These are phyloP conservation scores for Salvia miltiorrhiza DNA, from an alignment of 257 asterid genomes.

Conservation along the genomic window DNA sequence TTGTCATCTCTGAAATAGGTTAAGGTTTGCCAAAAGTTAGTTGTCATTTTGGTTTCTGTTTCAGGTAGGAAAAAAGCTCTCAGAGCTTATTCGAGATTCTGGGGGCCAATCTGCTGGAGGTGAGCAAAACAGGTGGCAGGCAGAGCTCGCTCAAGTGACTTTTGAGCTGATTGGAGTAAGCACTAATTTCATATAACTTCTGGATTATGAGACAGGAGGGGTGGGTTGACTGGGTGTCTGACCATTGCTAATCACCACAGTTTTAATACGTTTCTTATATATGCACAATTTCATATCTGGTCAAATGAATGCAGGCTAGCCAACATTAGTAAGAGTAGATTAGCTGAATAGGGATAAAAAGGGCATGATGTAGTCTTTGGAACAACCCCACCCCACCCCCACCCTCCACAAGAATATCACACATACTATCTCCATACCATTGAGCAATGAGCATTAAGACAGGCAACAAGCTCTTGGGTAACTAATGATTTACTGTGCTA, in stretches of 20 bases:
- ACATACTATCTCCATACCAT: not conserved
- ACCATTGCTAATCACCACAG: not conserved
- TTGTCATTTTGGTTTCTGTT: conserved; percentile 22
- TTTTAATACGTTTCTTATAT: not conserved
- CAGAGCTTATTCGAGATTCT: conserved; percentile 95
- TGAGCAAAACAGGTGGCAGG: conserved; percentile 93
- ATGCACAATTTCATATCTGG: conserved; percentile 6
- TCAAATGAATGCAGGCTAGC: not conserved
- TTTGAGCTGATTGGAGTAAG: conserved; percentile 95
- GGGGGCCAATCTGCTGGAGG: conserved; percentile 80
- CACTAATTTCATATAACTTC: not conserved
- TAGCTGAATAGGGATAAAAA: conserved; percentile 1
- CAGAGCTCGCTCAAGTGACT: conserved; percentile 90
- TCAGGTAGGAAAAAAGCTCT: conserved; percentile 83
- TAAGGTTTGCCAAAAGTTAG: not conserved
- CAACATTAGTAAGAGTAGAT: not conserved
- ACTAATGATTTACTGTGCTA: not conserved
- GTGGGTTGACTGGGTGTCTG: not conserved
- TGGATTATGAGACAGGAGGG: not conserved
- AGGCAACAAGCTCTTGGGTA: not conserved
- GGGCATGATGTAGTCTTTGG: not conserved
- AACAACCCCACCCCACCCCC: no score
- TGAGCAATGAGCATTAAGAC: not conserved
- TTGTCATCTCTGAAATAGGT: not conserved
- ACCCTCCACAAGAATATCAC: not conserved